Conservation (phyloP, 768 basidiomycete genomes). For the Cystobasidium tubakii region DNA sequence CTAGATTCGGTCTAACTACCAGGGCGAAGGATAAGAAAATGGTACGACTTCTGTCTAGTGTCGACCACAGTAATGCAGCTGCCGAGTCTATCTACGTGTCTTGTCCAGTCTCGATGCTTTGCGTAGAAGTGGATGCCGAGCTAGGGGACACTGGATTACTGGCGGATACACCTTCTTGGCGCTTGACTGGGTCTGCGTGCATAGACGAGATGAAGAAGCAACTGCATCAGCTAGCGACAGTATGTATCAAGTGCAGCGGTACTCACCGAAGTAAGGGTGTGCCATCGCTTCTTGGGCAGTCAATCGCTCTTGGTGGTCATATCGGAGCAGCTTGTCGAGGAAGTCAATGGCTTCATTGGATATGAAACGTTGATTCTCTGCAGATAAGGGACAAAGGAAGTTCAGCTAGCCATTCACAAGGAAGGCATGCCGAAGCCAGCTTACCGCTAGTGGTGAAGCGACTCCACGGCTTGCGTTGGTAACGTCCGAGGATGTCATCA, state of each 20-base stretch:
- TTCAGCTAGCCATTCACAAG: too few species aligned
- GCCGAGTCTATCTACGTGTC: background rate
- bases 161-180: background rate
- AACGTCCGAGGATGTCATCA: constrained; percentile 87
- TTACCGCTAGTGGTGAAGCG: constrained; percentile 73
- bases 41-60: too few species aligned
- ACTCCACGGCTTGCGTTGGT: constrained; percentile 90
- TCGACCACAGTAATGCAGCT: too few species aligned
- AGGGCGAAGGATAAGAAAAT: too few species aligned
- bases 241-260: too few species aligned
- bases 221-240: too few species aligned
- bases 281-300: constrained; percentile 88
- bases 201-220: too few species aligned
- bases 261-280: constrained; percentile 76
- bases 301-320: constrained; percentile 93
- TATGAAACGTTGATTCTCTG: constrained; percentile 87
- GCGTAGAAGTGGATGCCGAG: constrained; percentile 4
- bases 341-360: constrained; percentile 96
- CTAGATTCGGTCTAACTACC: too few species aligned
- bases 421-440: background rate
- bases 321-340: constrained; percentile 86
- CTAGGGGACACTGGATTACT: background rate
- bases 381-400: background rate
- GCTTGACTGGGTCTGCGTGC: constrained; percentile 19
- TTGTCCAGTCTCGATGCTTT: constrained; percentile 11